Conservation (phyloP, 2,329 filamentous ascomycete species). For the Rhinocladiella mackenziei region DNA sequence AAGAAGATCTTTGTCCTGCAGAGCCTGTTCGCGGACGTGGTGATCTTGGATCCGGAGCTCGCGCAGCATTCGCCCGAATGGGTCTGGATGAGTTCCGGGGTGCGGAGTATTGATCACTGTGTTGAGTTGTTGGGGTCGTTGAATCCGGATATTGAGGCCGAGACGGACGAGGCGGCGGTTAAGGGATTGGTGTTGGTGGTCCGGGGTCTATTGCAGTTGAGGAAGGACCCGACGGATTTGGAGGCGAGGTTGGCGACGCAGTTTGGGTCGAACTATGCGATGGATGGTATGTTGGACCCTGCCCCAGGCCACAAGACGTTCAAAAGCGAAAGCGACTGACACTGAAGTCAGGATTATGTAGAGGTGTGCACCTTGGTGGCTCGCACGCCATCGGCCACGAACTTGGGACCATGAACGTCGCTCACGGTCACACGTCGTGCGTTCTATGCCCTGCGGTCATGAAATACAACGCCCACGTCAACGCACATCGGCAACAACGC, state of each 20-base stretch:
- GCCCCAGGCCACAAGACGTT: background rate
- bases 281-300: conserved; percentile 11
- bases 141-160: conserved; percentile 10
- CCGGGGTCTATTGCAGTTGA: conserved; percentile 30
- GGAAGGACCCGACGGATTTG: conserved; percentile 25
- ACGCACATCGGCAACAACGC: conserved; percentile 11
- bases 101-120: conserved; percentile 33
- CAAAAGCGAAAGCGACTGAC: background rate
- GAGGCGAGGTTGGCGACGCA: conserved; percentile 30
- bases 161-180: conserved; percentile 24
- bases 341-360: conserved; percentile 4
- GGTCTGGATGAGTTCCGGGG: conserved; percentile 32
- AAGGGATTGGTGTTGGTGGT: conserved; percentile 29
- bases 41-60: conserved; percentile 29
- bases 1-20: conserved; percentile 18
- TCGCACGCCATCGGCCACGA: conserved; percentile 14
- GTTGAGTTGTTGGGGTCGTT: conserved; percentile 31
- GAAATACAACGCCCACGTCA: conserved; percentile 14
- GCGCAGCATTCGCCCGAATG: conserved; percentile 29
- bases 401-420: conserved; percentile 15
- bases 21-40: conserved; percentile 11
- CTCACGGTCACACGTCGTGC: conserved; percentile 13
- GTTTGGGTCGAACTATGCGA: conserved; percentile 22
- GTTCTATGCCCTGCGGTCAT: conserved; percentile 12
- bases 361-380: conserved; percentile 12